phyloP scores from a whole-genome alignment of 805 yeast genomes.

The Babjeviella inositovora region DNA sequence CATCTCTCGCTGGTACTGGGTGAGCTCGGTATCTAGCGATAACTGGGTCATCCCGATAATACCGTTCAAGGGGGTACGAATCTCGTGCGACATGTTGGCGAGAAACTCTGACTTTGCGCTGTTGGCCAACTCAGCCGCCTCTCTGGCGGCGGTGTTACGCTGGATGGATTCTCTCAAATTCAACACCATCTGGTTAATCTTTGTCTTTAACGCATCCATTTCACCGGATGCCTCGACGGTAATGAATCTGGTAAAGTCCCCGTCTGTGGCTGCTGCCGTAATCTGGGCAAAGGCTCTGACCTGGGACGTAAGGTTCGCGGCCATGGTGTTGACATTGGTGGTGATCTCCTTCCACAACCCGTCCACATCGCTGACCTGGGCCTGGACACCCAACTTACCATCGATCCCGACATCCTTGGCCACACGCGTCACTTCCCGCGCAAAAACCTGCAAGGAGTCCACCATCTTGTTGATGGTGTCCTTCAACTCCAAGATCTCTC shows the following conservation, averaged over 20 bases:
- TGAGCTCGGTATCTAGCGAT: constrained; percentile 74
- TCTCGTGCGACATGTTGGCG: constrained; percentile 81
- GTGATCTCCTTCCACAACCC: constrained; percentile 89
- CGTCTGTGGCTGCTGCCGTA: constrained; percentile 89
- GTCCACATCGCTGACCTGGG: constrained; percentile 81
- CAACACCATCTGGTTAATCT: constrained; percentile 68
- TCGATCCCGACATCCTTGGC: constrained; percentile 90
- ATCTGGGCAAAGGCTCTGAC: constrained; percentile 89
- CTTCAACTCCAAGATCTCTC: constrained; percentile 75
- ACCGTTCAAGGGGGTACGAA: constrained; percentile 87
- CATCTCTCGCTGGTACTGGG: constrained; percentile 89
- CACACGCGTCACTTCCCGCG: constrained; percentile 76
- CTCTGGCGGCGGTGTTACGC: constrained; percentile 85
- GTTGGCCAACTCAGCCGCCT: constrained; percentile 86
- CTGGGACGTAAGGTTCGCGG: constrained; percentile 82
- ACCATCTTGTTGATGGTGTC: constrained; percentile 87
- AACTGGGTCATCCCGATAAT: constrained; percentile 87
- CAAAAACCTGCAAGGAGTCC: constrained; percentile 77
- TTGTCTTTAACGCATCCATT: constrained; percentile 53
- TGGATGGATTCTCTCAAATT: constrained; percentile 80
- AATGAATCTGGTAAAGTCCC: constrained; percentile 79
- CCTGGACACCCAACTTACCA: constrained; percentile 86
- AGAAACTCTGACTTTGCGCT: constrained; percentile 80
- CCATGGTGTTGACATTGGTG: constrained; percentile 86
- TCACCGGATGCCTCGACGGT: constrained; percentile 90